Evolutionary conservation across 2,329 filamentous ascomycete species (phyloP), one percentile per base, ranked within the genome.

Genomic region (Fusarium multiceps): DNA sequence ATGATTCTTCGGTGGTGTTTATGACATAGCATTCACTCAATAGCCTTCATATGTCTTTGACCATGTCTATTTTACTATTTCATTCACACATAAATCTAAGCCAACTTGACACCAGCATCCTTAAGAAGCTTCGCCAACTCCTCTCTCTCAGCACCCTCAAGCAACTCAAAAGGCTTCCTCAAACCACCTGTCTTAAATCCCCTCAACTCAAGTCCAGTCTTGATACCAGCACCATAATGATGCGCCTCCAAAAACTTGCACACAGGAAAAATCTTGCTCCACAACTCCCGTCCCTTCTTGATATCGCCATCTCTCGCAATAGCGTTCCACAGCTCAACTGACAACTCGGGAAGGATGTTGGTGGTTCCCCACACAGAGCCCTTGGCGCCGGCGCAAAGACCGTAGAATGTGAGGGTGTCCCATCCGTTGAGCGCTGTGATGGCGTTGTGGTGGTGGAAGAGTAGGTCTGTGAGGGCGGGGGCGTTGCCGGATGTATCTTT

Each of bases 391-490:
- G 84, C 83, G 1, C 81, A 82, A 12, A 86, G 74, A 12, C 84
- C 84, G 65, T 86, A 86, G 71, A 86, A 86, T 0, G 84, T 86
- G 18, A 86, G 75, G 0, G 84, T 86, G 61, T 86, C 84, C 84
- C 84, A 86, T 2, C 84, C 84, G 59, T 86, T 86, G 72, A 86
- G 85, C 0, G 82, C 78, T 2, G 82, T 85, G 63, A 86, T 82
- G 27, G 78, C 71, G 55, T 63, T 81, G 7, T 72, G 69, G 28
- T 70, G 61, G 55, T 78, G 78, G 66, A 86, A 85, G 6, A 86
- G 76, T 16, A 86, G 71, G 59, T 86, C 83, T 3, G 83, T 86
- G 7, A 85, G 74, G 0, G 81, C 83, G 0, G 84, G 84, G 2
- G 79, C 84, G 55, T 86, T 83, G 20, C 84, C 84, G 4, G 84